phyloP scores from a whole-genome alignment of 2,329 filamentous ascomycete genomes.

The Fusarium haematococcum region DNA sequence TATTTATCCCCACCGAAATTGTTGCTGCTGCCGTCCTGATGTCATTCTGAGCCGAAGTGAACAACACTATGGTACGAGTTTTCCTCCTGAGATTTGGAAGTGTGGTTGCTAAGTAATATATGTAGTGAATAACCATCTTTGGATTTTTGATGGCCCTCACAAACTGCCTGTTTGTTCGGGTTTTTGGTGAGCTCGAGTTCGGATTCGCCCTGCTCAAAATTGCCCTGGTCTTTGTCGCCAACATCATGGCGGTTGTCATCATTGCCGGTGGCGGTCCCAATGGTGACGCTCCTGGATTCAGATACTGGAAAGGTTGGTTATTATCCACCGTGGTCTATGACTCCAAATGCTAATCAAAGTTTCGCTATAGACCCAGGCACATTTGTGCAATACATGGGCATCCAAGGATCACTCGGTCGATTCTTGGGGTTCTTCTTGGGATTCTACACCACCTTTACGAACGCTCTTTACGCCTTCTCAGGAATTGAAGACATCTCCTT shows the following conservation, averaged over 20 bases:
- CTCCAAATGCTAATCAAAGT: not conserved
- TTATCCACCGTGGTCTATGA: not conserved
- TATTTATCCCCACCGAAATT: slow-evolving; percentile 4
- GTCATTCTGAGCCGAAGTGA: slow-evolving; percentile 4
- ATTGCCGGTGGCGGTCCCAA: not conserved
- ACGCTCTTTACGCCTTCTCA: not conserved
- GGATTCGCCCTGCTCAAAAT: slow-evolving; percentile 9
- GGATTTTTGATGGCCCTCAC: not conserved
- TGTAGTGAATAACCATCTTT: not conserved
- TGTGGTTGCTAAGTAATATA: not conserved
- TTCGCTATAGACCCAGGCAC: not conserved
- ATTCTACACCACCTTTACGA: not conserved
- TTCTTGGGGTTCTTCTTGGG: not conserved
- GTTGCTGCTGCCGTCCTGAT: slow-evolving; percentile 14
- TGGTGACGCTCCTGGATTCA: too few species aligned
- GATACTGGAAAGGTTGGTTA: not conserved
- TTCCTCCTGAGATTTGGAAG: not conserved
- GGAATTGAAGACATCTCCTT: not conserved
- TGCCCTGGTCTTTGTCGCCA: slow-evolving; percentile 8
- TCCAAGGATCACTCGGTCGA: not conserved
- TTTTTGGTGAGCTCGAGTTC: slow-evolving; percentile 11
- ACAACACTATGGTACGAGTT: not conserved
- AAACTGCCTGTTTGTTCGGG: not conserved
- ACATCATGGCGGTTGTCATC: not conserved
- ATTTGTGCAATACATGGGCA: not conserved